Evolutionary conservation across 257 asterid species (phyloP).

Genomic region (Solanum rostratum): DNA sequence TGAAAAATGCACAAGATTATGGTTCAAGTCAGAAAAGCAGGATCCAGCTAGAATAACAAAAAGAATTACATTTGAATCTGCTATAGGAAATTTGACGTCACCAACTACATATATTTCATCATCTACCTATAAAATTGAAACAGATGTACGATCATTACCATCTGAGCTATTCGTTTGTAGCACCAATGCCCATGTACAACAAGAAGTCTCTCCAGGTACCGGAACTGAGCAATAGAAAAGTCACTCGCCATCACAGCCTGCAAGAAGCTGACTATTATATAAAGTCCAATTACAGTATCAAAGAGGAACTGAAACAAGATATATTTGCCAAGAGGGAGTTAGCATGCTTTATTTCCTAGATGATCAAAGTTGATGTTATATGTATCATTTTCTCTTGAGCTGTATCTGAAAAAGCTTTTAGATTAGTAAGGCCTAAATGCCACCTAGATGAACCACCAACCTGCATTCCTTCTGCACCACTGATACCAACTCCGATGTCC

Average conservation of each 20-base stretch:
- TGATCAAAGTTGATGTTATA: not conserved
- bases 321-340: not conserved
- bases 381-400: not conserved
- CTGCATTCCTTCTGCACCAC: slow-evolving; percentile 99
- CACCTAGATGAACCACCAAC: slow-evolving; percentile 29
- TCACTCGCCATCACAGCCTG: slow-evolving; percentile 99
- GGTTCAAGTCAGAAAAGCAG: not conserved
- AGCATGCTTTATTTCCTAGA: not conserved
- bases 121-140: not conserved
- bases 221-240: slow-evolving; percentile 91
- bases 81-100: not conserved
- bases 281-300: slow-evolving; percentile 10
- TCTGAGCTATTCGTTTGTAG: slow-evolving; percentile 96
- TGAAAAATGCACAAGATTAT: slow-evolving; percentile 26
- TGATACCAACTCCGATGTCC: slow-evolving; percentile 97
- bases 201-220: slow-evolving; percentile 92
- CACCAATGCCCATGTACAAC: slow-evolving; percentile 99
- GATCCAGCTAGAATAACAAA: not conserved
- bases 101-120: not conserved
- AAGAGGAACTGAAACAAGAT: not conserved
- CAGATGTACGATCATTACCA: slow-evolving; percentile 40
- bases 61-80: not conserved
- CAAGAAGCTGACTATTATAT: slow-evolving; percentile 24
- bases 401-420: not conserved
- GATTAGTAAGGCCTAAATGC: not conserved